phyloP scores from a whole-genome alignment of 352 stramenopile species.

The Pythium rhizo-oryzae region DNA sequence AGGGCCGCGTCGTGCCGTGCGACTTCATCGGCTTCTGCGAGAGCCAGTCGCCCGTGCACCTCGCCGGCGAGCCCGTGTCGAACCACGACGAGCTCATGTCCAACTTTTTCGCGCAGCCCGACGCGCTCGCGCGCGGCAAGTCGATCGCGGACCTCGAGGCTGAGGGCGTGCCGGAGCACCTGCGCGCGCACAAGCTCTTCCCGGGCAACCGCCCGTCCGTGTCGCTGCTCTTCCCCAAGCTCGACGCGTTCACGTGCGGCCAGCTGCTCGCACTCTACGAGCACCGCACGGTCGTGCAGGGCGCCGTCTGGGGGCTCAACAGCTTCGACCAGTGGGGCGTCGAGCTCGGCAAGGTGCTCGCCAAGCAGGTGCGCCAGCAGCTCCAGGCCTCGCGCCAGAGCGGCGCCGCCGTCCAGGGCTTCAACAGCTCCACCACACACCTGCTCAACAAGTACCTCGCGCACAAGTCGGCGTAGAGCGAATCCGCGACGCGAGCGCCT shows the following conservation, averaged over 20 bases:
- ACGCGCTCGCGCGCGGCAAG: constrained; percentile 97
- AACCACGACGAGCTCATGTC: constrained; percentile 99
- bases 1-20: constrained; percentile 95
- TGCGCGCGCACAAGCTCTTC: constrained; percentile 97
- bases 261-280: constrained; percentile 99
- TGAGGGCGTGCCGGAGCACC: constrained; percentile 92
- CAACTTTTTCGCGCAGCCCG: constrained; percentile 99
- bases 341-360: constrained; percentile 98
- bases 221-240: constrained; percentile 96
- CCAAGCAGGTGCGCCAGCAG: constrained; percentile 94
- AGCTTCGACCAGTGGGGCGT: constrained; percentile 99
- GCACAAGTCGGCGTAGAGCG: constrained; percentile 61
- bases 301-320: constrained; percentile 99
- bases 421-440: constrained; percentile 93
- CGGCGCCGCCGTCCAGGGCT: constrained; percentile 87
- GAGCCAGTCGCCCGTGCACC: constrained; percentile 88
- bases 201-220: constrained; percentile 97
- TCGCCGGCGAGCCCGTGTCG: constrained; percentile 87
- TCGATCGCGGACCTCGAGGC: constrained; percentile 92
- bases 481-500: not conserved
- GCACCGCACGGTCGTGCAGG: constrained; percentile 96
- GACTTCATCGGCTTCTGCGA: constrained; percentile 99
- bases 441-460: constrained; percentile 94
- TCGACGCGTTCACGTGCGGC: constrained; percentile 95
- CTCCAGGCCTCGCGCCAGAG: constrained; percentile 79